Percentiles rank a stretch among this genome's conserved stretches.
These are phyloP conservation scores for Amaranthus palmeri DNA, from an alignment of 148 eudicot genomes.

Conservation along the genomic window DNA sequence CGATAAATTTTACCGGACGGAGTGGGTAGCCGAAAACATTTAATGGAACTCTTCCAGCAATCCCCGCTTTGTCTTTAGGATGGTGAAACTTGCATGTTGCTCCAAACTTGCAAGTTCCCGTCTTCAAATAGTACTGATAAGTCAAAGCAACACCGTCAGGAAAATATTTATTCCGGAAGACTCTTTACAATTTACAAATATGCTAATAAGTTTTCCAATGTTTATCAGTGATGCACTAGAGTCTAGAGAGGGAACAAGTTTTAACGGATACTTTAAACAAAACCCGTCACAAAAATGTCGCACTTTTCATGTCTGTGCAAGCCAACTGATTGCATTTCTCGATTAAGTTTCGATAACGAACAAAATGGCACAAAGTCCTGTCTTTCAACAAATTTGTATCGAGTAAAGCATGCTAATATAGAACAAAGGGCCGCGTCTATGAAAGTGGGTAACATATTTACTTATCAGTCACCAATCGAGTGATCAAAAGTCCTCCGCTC, in stretches of 20 bases:
- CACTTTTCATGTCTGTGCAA: not conserved
- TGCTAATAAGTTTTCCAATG: not conserved
- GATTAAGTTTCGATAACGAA: not conserved
- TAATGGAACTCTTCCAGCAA: slow-evolving; percentile 74
- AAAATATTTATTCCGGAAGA: not conserved
- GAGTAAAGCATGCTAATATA: not conserved
- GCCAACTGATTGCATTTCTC: not conserved
- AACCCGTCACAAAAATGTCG: not conserved
- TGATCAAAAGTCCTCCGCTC: not conserved
- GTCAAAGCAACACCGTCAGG: not conserved
- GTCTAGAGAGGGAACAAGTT: not conserved
- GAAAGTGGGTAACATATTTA: not conserved
- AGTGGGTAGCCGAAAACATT: slow-evolving; percentile 93
- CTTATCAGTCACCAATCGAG: not conserved
- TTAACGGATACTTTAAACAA: not conserved
- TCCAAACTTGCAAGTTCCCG: slow-evolving; percentile 94
- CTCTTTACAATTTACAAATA: not conserved
- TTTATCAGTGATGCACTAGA: not conserved
- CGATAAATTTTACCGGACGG: slow-evolving; percentile 61
- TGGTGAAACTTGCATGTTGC: slow-evolving; percentile 97
- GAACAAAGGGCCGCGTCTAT: too few species aligned
- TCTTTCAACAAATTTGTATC: not conserved
- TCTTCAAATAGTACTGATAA: slow-evolving; percentile 81
- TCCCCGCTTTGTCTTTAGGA: slow-evolving; percentile 91
- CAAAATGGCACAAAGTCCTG: not conserved